Percentiles rank a stretch among this genome's conserved stretches.
Evolutionary conservation across 192 early-diverging fungal species (phyloP).

Genomic region (Pecoramyces ruminantium): DNA sequence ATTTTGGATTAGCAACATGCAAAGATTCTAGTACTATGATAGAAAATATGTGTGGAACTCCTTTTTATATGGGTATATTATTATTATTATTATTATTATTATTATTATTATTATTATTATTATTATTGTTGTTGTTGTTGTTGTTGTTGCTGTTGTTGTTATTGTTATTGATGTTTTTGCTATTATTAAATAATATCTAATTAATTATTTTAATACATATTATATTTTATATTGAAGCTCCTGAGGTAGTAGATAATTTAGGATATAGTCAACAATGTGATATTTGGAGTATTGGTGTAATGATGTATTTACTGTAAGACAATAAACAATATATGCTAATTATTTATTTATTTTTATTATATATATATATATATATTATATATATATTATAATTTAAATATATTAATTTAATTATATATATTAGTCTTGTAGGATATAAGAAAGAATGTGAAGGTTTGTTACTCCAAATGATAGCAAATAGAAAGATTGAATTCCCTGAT

Average conservation of each 20-base stretch:
- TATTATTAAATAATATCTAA: too few species aligned
- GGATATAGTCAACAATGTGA: slow-evolving; percentile 30
- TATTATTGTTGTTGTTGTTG: too few species aligned
- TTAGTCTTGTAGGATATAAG: slow-evolving; percentile 19
- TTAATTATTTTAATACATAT: too few species aligned
- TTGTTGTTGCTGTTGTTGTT: too few species aligned
- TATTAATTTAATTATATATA: too few species aligned
- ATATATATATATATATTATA: too few species aligned
- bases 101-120: too few species aligned
- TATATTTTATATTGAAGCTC: slow-evolving; percentile 12
- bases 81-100: too few species aligned
- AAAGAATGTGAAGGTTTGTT: slow-evolving; percentile 12
- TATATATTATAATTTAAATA: too few species aligned
- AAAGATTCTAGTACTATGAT: slow-evolving; percentile 8
- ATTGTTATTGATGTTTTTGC: too few species aligned
- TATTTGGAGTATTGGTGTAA: slow-evolving; percentile 35
- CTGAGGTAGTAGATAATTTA: slow-evolving; percentile 25
- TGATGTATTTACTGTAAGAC: slow-evolving; percentile 28
- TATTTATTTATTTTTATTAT: too few species aligned
- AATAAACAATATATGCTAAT: neutral
- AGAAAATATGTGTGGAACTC: slow-evolving; percentile 23
- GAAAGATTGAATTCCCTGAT: slow-evolving; percentile 23
- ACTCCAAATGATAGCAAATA: slow-evolving; percentile 14
- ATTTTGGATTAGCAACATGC: slow-evolving; percentile 27
- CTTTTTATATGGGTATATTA: slow-evolving; percentile 21